Conservation (phyloP, 1,284 basidiomycete genomes). For the Trichosporon sp. region DNA sequence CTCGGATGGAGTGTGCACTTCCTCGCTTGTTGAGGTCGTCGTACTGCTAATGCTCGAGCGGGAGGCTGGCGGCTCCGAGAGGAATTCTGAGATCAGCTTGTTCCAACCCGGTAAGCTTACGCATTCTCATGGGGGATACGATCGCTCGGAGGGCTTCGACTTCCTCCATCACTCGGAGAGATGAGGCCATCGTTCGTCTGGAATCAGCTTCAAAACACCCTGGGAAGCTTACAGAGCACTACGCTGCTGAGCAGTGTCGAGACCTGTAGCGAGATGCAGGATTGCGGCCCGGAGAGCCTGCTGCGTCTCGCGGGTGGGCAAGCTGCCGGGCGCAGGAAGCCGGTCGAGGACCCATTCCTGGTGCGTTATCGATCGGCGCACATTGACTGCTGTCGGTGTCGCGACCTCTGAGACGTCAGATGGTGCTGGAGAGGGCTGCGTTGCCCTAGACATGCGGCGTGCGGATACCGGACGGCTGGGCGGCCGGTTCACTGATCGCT, state of each 20-base stretch:
- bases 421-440: not conserved
- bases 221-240: slow-evolving; percentile 30
- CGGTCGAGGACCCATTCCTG: slow-evolving; percentile 11
- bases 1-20: slow-evolving; percentile 1
- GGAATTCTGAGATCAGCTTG: slow-evolving; percentile 7
- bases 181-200: slow-evolving; percentile 57
- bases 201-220: not conserved
- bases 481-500: not conserved
- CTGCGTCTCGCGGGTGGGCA: not conserved
- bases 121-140: slow-evolving; percentile 72
- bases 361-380: not conserved
- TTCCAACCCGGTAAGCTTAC: slow-evolving; percentile 16
- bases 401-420: not conserved
- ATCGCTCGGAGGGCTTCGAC: slow-evolving; percentile 64
- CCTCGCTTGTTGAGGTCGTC: slow-evolving; percentile 1
- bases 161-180: slow-evolving; percentile 67
- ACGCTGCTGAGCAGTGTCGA: slow-evolving; percentile 34
- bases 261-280: slow-evolving; percentile 29
- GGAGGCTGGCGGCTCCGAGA: not conserved
- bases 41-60: slow-evolving; percentile 5
- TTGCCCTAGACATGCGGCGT: not conserved
- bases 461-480: not conserved
- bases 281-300: slow-evolving; percentile 22
- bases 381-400: not conserved
- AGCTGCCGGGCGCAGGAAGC: not conserved